Evolutionary conservation across 2,329 filamentous ascomycete genomes (phyloP).

Genomic region (Penicillium brevicompactum): DNA sequence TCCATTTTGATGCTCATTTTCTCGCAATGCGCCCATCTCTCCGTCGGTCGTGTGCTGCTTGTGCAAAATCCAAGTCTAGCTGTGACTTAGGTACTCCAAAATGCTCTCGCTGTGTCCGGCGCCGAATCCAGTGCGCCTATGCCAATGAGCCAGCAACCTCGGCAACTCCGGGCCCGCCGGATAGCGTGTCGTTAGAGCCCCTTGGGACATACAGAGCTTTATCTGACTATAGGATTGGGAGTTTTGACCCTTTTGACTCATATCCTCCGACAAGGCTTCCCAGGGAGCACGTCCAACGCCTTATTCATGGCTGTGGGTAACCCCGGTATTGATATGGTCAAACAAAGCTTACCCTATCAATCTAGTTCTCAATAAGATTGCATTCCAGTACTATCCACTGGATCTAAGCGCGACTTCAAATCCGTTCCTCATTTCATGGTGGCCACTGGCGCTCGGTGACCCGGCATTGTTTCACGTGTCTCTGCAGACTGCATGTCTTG

Average conservation of each 20-base stretch:
- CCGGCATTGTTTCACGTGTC: slow-evolving; percentile 62
- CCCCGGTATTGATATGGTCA: neutral
- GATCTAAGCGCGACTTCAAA: slow-evolving; percentile 57
- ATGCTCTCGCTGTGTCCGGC: slow-evolving; percentile 59
- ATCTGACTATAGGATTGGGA: slow-evolving; percentile 34
- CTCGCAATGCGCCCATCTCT: slow-evolving; percentile 57
- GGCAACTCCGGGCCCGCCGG: slow-evolving; percentile 13
- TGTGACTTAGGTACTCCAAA: slow-evolving; percentile 58
- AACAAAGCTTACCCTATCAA: slow-evolving; percentile 16
- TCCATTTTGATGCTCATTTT: neutral
- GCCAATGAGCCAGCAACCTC: slow-evolving; percentile 55
- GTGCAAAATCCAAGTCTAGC: slow-evolving; percentile 58
- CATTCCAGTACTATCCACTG: slow-evolving; percentile 63
- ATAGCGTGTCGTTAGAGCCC: slow-evolving; percentile 8
- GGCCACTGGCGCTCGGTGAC: slow-evolving; percentile 59
- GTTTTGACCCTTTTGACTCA: slow-evolving; percentile 59
- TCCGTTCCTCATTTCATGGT: slow-evolving; percentile 62
- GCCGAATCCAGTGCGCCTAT: slow-evolving; percentile 53
- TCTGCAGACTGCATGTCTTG: slow-evolving; percentile 60
- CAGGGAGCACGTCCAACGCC: slow-evolving; percentile 53
- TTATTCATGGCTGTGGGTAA: slow-evolving; percentile 59
- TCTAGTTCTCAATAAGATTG: slow-evolving; percentile 58
- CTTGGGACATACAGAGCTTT: slow-evolving; percentile 13
- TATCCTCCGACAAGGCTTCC: slow-evolving; percentile 58
- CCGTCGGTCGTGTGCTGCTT: slow-evolving; percentile 59